Base-by-base conservation (phyloP, 2,329 filamentous ascomycete genomes). In the Pseudocercospora fijiensis region DNA sequence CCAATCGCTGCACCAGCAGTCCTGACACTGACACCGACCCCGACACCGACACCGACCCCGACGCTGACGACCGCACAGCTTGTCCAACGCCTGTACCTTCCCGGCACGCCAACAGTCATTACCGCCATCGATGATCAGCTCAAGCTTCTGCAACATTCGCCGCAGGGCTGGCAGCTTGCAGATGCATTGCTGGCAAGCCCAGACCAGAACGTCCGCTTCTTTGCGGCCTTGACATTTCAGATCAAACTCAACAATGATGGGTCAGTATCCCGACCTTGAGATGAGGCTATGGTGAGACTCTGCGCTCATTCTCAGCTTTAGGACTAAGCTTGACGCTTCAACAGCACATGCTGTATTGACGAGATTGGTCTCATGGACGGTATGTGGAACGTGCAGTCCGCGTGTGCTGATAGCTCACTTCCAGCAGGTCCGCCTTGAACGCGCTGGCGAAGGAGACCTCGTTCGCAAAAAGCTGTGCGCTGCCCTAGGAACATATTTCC, bases 181-280 rank as follows among this genome's bases (percentile, higher is more conserved):
- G 88, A 94, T 73, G 86, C 86, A 58, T 82, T 98, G 13, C 81
- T 97, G 10, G 81, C 81, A 57, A 87, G 86, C 65, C 80, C 85
- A 22, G 87, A 91, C 69, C 85, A 90, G 65, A 89, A 93, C 71
- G 86, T 95, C 69, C 89, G 90, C 68, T 98, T 98, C 78, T 96
- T 96, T 75, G 95, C 92, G 13, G 94, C 93, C 28, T 83, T 97
- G 64, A 98, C 94, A 0, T 89, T 97, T 69, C 96, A 92, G 57
- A 87, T 98, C 71, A 99, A 98, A 79, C 86, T 98, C 63, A 97
- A 98, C 75, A 74, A 73, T 72, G 71, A 76, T 68, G 75, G 73
- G 73, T 75, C 69, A 72, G 73, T 75, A 65, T 56, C 65, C 58
- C 53, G 69, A 68, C 68, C 69, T 65, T 72, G 71, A 73, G 71